Evolutionary conservation across 768 basidiomycete genomes (phyloP).

Genomic region (Russula ochroleuca): DNA sequence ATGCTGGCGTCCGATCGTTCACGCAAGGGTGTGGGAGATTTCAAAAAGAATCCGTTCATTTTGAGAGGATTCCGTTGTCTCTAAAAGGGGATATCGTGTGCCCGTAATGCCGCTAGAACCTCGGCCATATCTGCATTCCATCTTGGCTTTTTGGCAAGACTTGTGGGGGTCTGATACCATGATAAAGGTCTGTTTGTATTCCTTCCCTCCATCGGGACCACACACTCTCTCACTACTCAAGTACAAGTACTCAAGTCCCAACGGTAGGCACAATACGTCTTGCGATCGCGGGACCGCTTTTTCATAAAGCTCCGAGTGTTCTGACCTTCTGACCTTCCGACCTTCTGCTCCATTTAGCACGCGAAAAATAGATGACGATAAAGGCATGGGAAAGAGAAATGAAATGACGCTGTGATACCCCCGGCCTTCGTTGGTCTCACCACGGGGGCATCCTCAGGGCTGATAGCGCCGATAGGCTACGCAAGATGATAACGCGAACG

Average conservation of each 20-base stretch:
- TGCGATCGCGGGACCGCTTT: neutral
- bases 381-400: neutral
- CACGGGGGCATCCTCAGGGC: neutral
- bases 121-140: neutral
- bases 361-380: neutral
- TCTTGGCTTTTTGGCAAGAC: neutral
- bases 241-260: neutral
- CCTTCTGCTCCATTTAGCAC: neutral
- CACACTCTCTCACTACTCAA: too few relatives aligned
- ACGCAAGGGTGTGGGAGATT: neutral
- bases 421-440: neutral
- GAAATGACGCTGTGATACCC: neutral
- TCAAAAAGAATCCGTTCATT: neutral
- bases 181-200: neutral
- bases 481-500: neutral
- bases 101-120: neutral
- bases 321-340: neutral
- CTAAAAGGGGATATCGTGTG: neutral
- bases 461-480: neutral
- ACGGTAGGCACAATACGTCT: neutral
- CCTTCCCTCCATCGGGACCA: neutral
- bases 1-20: neutral
- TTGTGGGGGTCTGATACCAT: neutral
- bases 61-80: neutral
- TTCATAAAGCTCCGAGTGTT: neutral